Evolutionary conservation across 2,329 filamentous ascomycete species (phyloP).

Genomic region (Trichothecium roseum): DNA sequence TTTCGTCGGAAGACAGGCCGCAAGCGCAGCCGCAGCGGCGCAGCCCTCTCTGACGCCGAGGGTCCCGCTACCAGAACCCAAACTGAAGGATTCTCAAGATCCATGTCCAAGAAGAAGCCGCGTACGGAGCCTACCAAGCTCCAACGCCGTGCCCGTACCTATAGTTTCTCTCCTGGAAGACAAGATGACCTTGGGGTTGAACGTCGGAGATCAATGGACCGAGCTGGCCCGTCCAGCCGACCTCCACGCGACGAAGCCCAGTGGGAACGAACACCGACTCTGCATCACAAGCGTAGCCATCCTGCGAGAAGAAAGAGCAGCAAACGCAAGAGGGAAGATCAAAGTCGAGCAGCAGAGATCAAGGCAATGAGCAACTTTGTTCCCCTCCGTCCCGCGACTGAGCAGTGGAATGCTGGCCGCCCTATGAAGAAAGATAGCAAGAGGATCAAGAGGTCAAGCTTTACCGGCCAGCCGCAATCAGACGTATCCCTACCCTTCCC

Average conservation of each 20-base stretch:
- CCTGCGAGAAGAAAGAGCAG: conserved; percentile 60
- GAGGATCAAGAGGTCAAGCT: conserved; percentile 42
- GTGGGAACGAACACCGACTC: conserved; percentile 32
- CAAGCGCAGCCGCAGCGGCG: conserved; percentile 42
- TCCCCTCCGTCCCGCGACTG: conserved; percentile 52
- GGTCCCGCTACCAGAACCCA: conserved; percentile 26
- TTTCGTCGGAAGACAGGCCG: conserved; percentile 67
- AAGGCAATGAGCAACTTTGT: conserved; percentile 68
- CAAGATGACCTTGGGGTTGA: conserved; percentile 30
- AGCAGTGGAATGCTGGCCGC: conserved; percentile 49
- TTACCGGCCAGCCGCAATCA: conserved; percentile 41
- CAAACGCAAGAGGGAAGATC: conserved; percentile 67
- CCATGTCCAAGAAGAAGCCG: conserved; percentile 27
- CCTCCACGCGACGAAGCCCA: conserved; percentile 1
- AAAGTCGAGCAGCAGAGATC: conserved; percentile 77
- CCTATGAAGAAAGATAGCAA: conserved; percentile 54
- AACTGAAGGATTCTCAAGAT: conserved; percentile 17
- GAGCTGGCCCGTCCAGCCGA: neutral
- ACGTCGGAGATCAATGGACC: conserved; percentile 18
- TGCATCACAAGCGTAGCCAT: conserved; percentile 52
- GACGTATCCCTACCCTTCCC: conserved; percentile 66
- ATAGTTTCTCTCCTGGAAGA: conserved; percentile 53
- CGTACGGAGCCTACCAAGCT: conserved; percentile 37
- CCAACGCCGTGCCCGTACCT: conserved; percentile 36
- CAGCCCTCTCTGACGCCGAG: conserved; percentile 43